Evolutionary conservation across 164 flowering plant species (phyloP), one percentile per base, ranked within the genome.

Genomic region (Piper betle): DNA sequence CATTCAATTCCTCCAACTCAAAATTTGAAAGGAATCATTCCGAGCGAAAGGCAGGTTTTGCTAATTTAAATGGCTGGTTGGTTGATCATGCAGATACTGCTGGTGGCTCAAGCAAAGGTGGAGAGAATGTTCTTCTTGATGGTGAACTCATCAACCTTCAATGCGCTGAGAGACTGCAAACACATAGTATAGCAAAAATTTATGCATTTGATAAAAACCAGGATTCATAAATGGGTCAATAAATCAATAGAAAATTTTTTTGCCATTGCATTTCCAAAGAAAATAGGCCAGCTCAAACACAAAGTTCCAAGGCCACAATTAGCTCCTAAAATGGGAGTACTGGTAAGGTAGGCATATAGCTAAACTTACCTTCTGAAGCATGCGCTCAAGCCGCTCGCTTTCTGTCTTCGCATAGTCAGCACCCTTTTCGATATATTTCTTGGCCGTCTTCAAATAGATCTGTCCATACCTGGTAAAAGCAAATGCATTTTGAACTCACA

Each of bases 81-180:
- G 5, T 16, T 18, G 7, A 17, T 17, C 48, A 58, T 58, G 1
- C 6, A 46, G 18, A 53, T 55, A 65, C 80, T 59, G 79, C 19
- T 2, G 15, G 15, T 2, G 50, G 9, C 50, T 46, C 12, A 46
- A 10, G 79, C 81, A 70, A 85, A 89, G 4, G 82, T 48, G 4
- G 80, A 73, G 9, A 92, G 69, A 67, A 92, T 83, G 62, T 92
- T 92, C 79, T 84, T 92, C 90, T 89, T 92, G 52, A 87, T 73
- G 37, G 80, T 82, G 76, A 89, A 83, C 68, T 89, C 95, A 37
- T 92, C 98, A 25, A 88, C 88, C 78, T 89, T 92, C 3, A 78
- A 71, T 52, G 84, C 66, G 67, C 85, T 83, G 64, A 92, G 80
- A 19, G 98, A 75, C 98, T 89, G 91, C 85, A 83, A 20, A 57